Percentiles rank a stretch among this genome's conserved stretches.
Conservation (phyloP, 163 green algal genomes). For the Botryococcus braunii region DNA sequence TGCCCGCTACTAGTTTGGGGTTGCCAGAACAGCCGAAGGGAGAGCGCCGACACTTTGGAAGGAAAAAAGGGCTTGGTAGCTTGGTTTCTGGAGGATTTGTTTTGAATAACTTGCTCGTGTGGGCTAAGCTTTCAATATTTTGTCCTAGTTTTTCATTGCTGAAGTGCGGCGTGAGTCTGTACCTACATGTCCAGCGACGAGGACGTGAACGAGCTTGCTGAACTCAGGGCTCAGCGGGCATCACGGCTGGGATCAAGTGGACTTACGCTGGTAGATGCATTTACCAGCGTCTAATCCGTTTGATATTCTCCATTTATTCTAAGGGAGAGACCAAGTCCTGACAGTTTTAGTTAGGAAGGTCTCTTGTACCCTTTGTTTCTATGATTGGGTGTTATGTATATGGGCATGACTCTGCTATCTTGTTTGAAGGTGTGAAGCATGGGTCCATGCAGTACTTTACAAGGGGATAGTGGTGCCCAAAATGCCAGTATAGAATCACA, state of each 20-base stretch:
- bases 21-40: background rate
- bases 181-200: too few relatives aligned
- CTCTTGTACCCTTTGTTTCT: background rate
- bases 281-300: too few relatives aligned
- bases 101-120: background rate
- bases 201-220: background rate
- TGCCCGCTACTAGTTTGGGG: too few relatives aligned
- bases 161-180: background rate
- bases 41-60: background rate
- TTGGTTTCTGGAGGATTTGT: background rate
- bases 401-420: constrained; percentile 3
- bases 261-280: background rate
- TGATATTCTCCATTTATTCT: too few relatives aligned
- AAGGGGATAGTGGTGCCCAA: too few relatives aligned
- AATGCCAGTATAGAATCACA: too few relatives aligned
- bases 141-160: background rate
- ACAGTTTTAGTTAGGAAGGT: background rate
- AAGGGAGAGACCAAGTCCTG: background rate
- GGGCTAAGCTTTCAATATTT: background rate
- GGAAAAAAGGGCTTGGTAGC: background rate
- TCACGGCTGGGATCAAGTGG: background rate
- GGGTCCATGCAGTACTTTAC: background rate
- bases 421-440: background rate
- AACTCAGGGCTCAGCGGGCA: background rate
- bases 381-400: background rate